Conservation (phyloP, 78 protist species). For the Chrysochromulina tobinii region DNA sequence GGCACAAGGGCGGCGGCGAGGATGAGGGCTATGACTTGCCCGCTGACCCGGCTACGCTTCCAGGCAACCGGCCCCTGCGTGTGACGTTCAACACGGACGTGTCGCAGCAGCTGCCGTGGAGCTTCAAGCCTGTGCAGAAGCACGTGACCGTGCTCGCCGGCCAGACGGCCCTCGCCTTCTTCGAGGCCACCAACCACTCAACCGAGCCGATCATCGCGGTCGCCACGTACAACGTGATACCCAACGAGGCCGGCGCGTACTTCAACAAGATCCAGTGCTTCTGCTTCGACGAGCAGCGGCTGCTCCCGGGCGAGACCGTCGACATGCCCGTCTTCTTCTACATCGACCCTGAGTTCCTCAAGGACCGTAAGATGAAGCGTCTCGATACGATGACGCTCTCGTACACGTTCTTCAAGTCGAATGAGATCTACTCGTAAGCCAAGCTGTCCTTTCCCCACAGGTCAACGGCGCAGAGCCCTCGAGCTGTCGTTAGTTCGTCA, state of each 20-base stretch:
- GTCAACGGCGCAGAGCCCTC: too few relatives aligned
- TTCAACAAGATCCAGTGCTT: conserved; percentile 92
- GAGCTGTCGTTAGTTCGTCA: too few relatives aligned
- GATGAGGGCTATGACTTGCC: neutral
- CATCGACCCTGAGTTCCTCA: conserved; percentile 83
- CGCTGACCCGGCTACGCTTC: neutral
- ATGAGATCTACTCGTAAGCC: neutral
- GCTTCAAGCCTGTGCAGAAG: conserved; percentile 46
- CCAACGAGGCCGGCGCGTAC: conserved; percentile 63
- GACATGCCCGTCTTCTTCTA: conserved; percentile 96
- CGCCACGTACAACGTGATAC: conserved; percentile 38
- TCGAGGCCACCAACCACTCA: conserved; percentile 73
- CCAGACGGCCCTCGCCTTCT: conserved; percentile 80
- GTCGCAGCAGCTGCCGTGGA: conserved; percentile 39
- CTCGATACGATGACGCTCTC: conserved; percentile 24
- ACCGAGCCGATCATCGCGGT: conserved; percentile 70
- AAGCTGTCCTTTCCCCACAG: too few relatives aligned
- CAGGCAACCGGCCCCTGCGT: neutral
- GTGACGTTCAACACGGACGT: conserved; percentile 54
- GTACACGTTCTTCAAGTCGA: conserved; percentile 38
- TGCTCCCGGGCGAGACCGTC: conserved; percentile 82
- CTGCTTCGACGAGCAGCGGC: conserved; percentile 90
- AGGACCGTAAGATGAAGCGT: neutral
- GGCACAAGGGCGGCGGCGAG: conserved; percentile 5
- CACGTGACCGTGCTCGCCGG: conserved; percentile 54